phyloP scores from a whole-genome alignment of 176 grass and related monocot species.

The barley (Hordeum vulgare) region DNA sequence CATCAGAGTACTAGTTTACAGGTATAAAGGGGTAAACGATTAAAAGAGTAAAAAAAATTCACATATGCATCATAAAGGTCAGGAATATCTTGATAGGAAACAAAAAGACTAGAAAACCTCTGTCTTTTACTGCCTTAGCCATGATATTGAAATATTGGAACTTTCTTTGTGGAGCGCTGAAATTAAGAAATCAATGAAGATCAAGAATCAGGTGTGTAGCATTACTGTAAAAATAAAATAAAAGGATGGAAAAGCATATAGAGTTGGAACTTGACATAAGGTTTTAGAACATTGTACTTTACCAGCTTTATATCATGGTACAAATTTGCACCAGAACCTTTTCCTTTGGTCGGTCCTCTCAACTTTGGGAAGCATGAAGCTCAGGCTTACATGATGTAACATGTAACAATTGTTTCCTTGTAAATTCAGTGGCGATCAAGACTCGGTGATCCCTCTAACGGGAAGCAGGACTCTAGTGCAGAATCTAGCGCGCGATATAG shows the following conservation, averaged over 20 bases:
- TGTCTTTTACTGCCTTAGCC: neutral
- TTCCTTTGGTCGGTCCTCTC: neutral
- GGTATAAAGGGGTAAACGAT: constrained; percentile 28
- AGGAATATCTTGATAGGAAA: neutral
- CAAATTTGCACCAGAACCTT: neutral
- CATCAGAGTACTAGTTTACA: constrained; percentile 84
- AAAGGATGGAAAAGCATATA: too few relatives aligned
- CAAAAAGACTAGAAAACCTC: neutral
- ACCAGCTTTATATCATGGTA: neutral
- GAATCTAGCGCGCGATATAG: constrained; percentile 56
- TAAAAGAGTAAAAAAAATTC: neutral
- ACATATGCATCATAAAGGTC: neutral
- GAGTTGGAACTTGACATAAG: too few relatives aligned
- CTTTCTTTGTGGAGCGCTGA: neutral
- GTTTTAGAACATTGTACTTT: neutral
- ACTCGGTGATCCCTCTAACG: constrained; percentile 91
- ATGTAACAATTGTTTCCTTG: neutral
- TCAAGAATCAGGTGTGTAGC: neutral
- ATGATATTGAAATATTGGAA: neutral
- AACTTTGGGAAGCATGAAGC: neutral
- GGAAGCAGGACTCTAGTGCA: constrained; percentile 87
- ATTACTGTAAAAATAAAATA: too few relatives aligned
- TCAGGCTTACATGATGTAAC: neutral
- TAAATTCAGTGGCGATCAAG: constrained; percentile 57
- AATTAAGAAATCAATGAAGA: neutral